Evolutionary conservation across 208 protist species (phyloP).

Genomic region (Acanthamoeba culbertsoni): DNA sequence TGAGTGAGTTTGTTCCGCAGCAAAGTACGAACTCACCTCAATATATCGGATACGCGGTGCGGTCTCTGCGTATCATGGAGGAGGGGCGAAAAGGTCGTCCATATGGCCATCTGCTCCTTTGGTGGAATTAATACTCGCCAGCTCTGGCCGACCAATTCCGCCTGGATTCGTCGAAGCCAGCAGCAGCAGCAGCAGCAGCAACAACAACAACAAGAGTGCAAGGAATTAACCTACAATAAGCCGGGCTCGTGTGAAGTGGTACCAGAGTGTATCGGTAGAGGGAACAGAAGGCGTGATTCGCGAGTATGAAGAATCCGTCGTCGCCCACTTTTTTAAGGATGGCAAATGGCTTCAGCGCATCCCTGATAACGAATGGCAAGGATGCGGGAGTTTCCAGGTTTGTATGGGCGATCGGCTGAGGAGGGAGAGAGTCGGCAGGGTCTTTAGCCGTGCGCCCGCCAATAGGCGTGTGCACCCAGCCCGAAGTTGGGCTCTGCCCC

Average conservation of each 20-base stretch:
- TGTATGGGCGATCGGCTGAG: background rate
- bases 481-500: too few relatives aligned
- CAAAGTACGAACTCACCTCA: background rate
- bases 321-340: conserved; percentile 32
- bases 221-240: background rate
- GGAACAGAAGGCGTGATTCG: conserved; percentile 13
- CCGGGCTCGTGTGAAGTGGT: background rate
- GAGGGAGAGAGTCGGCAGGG: too few relatives aligned
- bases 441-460: background rate
- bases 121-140: conserved; percentile 16
- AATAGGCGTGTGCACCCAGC: background rate
- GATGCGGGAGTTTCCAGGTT: background rate
- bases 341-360: background rate
- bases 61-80: background rate
- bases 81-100: background rate
- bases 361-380: background rate
- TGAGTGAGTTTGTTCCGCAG: background rate
- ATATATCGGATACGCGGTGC: background rate
- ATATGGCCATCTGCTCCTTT: background rate
- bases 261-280: conserved; percentile 14
- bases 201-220: background rate
- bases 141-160: background rate
- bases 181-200: too few relatives aligned
- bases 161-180: background rate
- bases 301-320: conserved; percentile 1